These are phyloP conservation scores for Apiotrichum mycotoxinovorans DNA, from an alignment of 1,284 basidiomycete species.

Conservation along the genomic window DNA sequence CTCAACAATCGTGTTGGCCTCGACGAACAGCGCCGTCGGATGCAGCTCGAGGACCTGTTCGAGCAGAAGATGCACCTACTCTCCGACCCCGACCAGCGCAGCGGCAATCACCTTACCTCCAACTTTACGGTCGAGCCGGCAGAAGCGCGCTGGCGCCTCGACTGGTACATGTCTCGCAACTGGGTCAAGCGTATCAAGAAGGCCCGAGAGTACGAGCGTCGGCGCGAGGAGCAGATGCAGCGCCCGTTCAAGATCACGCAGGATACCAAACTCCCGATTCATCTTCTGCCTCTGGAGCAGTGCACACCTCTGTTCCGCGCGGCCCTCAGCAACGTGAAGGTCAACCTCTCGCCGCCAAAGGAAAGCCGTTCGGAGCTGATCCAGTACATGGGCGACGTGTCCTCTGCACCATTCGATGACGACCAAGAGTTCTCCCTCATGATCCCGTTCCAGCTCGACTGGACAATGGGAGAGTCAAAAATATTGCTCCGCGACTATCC, in stretches of 20 bases:
- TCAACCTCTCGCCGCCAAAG: slow-evolving; percentile 61
- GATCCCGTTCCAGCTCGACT: slow-evolving; percentile 74
- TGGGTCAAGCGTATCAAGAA: slow-evolving; percentile 63
- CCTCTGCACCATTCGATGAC: slow-evolving; percentile 57
- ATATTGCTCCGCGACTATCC: slow-evolving; percentile 71
- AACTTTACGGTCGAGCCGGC: slow-evolving; percentile 59
- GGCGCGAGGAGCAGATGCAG: slow-evolving; percentile 48
- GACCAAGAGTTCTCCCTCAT: slow-evolving; percentile 73
- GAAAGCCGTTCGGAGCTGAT: slow-evolving; percentile 53
- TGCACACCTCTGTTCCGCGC: slow-evolving; percentile 73
- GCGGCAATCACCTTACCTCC: slow-evolving; percentile 24
- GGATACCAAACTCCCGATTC: slow-evolving; percentile 50
- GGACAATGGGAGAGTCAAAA: slow-evolving; percentile 63
- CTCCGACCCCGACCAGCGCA: slow-evolving; percentile 21
- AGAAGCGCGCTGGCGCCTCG: slow-evolving; percentile 70
- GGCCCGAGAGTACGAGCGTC: slow-evolving; percentile 50
- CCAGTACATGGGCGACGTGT: slow-evolving; percentile 53
- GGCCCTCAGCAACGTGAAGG: slow-evolving; percentile 59
- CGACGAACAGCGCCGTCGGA: slow-evolving; percentile 69
- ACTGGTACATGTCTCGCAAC: slow-evolving; percentile 69
- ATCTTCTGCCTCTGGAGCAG: slow-evolving; percentile 51
- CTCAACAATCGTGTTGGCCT: slow-evolving; percentile 74
- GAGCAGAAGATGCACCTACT: slow-evolving; percentile 66
- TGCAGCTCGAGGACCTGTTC: slow-evolving; percentile 78
- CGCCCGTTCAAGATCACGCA: slow-evolving; percentile 35